Evolutionary conservation across 345 rosid genomes (phyloP), one percentile per base, ranked within the genome.

Genomic region (Firmiana major): DNA sequence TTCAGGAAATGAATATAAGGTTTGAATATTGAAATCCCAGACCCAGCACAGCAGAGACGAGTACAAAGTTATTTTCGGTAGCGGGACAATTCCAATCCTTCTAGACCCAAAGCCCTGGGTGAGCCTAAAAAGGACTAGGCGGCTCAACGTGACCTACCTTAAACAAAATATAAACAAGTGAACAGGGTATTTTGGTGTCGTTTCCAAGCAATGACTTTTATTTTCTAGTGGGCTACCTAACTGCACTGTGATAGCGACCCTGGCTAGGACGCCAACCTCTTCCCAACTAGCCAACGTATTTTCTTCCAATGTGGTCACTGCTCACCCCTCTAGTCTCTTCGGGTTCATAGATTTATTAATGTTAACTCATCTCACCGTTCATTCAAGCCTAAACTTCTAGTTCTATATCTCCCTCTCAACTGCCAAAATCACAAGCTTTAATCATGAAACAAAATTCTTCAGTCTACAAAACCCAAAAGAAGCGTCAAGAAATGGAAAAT

Each of bases 221-320:
- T 75, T 78, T 79, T 48, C 42, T 26, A 72, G 87, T 74, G 79
- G 84, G 86, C 81, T 79, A 81, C 88, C 86, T 70, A 85, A 83
- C 83, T 24, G 66, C 74, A 45, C 80, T 67, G 55, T 21, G 83
- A 78, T 31, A 34, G 4, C 63, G 85, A 81, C 83, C 6, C 34
- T 31, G 53, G 45, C 72, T 82, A 28, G 63, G 58, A 71, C 48
- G 60, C 69, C 55, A 69, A 28, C 51, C 77, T 10, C 45, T 46
- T 60, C 53, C 46, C 48, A 57, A 19, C 34, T 38, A 54, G 48
- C 75, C 63, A 53, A 9, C 62, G 53, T 19, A 16, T 28, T 71
- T 38, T 51, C 28, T 2, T 67, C 71, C n/a, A 43, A 54, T 22
- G 71, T 67, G 71, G 57, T 68, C 73, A 45, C 73, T 68, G 48